phyloP scores from a whole-genome alignment of 2,329 filamentous ascomycete species.

The Capronia coronata region DNA sequence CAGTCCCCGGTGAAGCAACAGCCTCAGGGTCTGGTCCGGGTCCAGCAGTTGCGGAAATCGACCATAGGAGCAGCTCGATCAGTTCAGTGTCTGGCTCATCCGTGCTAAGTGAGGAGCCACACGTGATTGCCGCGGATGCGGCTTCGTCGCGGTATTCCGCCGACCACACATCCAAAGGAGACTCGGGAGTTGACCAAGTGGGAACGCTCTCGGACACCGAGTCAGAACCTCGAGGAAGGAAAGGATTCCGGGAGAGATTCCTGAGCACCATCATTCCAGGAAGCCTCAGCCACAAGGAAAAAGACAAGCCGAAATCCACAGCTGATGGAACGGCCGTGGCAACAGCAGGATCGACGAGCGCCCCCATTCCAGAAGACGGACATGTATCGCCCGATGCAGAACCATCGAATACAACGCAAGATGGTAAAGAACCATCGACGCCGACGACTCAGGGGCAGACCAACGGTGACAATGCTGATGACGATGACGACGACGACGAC shows the following conservation, averaged over 20 bases:
- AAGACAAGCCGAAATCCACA: conserved; percentile 15
- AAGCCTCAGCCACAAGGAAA: conserved; percentile 16
- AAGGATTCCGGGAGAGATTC: conserved; percentile 23
- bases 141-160: conserved; percentile 22
- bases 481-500: conserved; percentile 1
- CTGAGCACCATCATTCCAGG: conserved; percentile 24
- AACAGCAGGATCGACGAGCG: conserved; percentile 1
- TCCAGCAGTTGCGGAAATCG: conserved; percentile 1
- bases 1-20: conserved; percentile 9
- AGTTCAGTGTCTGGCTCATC: conserved; percentile 25
- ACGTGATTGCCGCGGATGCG: conserved; percentile 22
- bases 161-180: conserved; percentile 12
- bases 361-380: background rate
- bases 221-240: conserved; percentile 21
- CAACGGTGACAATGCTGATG: conserved; percentile 17
- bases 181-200: conserved; percentile 16
- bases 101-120: conserved; percentile 17
- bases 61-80: conserved; percentile 17
- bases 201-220: conserved; percentile 17
- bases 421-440: too few relatives aligned
- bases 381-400: conserved; percentile 10
- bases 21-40: background rate
- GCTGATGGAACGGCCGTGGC: conserved; percentile 6
- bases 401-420: background rate
- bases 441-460: conserved; percentile 16